These are phyloP conservation scores for Sambucus nigra DNA, from an alignment of 129 eudicot species.

Conservation along the genomic window DNA sequence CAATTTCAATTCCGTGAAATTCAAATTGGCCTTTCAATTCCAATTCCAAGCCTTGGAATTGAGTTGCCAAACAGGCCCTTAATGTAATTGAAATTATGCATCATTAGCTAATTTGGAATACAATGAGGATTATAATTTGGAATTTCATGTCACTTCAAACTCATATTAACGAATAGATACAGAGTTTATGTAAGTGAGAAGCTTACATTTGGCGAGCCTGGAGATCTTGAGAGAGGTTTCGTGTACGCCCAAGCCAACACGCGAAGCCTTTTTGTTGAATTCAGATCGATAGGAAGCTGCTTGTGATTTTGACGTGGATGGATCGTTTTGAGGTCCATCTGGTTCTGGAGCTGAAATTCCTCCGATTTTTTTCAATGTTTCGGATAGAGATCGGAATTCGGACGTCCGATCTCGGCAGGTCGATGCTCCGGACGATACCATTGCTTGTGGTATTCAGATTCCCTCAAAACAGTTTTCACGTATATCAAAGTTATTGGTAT, in stretches of 20 bases:
- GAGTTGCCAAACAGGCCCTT: too few species aligned
- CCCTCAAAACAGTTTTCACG: too few species aligned
- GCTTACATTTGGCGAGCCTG: conserved; percentile 46
- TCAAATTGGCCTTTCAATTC: too few species aligned
- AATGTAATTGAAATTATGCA: too few species aligned
- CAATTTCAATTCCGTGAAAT: too few species aligned
- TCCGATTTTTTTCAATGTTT: conserved; percentile 47
- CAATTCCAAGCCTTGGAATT: too few species aligned
- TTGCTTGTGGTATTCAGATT: conserved; percentile 19
- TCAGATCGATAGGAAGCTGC: conserved; percentile 43
- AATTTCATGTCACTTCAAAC: too few species aligned
- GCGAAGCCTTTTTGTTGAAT: conserved; percentile 64
- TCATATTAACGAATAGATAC: not conserved
- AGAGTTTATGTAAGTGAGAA: not conserved
- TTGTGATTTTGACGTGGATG: conserved; percentile 19
- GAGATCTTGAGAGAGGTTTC: conserved; percentile 57
- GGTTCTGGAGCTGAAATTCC: conserved; percentile 19
- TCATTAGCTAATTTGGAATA: too few species aligned
- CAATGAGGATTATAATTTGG: too few species aligned
- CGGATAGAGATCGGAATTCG: conserved; percentile 51
- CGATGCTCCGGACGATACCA: conserved; percentile 48
- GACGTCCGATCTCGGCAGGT: conserved; percentile 72
- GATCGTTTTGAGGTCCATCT: conserved; percentile 22
- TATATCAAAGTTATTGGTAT: too few species aligned
- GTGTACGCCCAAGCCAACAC: conserved; percentile 53